Percentiles rank a stretch among this genome's conserved stretches.
Evolutionary conservation across 768 basidiomycete genomes (phyloP).

Genomic region (Suillus subluteus): DNA sequence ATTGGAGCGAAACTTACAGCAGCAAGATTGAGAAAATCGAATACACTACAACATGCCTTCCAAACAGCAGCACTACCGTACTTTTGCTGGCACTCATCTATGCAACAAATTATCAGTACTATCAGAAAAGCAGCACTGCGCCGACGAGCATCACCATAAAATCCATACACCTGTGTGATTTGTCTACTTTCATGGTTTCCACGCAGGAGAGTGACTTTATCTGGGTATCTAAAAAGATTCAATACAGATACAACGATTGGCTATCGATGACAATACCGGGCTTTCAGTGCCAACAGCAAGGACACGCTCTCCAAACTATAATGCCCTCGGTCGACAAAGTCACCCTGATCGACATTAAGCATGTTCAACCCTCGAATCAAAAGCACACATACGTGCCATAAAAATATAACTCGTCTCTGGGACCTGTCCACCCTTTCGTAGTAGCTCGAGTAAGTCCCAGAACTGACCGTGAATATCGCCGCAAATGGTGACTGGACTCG

Average conservation of each 20-base stretch:
- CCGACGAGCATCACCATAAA: slow-evolving; percentile 70
- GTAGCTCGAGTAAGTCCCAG: slow-evolving; percentile 92
- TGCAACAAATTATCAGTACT: not conserved
- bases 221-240: slow-evolving; percentile 71
- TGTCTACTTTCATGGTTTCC: slow-evolving; percentile 98
- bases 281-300: slow-evolving; percentile 85
- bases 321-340: slow-evolving; percentile 97
- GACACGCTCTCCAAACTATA: slow-evolving; percentile 96
- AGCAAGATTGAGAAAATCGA: slow-evolving; percentile 93
- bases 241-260: slow-evolving; percentile 13
- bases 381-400: slow-evolving; percentile 76
- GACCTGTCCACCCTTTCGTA: slow-evolving; percentile 83
- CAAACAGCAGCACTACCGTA: slow-evolving; percentile 95
- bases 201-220: slow-evolving; percentile 86
- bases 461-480: slow-evolving; percentile 99
- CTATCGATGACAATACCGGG: slow-evolving; percentile 54
- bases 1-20: slow-evolving; percentile 57
- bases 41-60: slow-evolving; percentile 97
- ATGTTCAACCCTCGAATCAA: slow-evolving; percentile 22
- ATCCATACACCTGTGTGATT: slow-evolving; percentile 99
- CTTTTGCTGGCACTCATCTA: slow-evolving; percentile 97
- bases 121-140: not conserved
- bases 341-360: slow-evolving; percentile 64
- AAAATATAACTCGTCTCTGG: slow-evolving; percentile 94
- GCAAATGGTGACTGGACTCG: slow-evolving; percentile 91